Evolutionary conservation across 805 yeast genomes (phyloP).

Genomic region (Wickerhamomyces subpelliculosus): DNA sequence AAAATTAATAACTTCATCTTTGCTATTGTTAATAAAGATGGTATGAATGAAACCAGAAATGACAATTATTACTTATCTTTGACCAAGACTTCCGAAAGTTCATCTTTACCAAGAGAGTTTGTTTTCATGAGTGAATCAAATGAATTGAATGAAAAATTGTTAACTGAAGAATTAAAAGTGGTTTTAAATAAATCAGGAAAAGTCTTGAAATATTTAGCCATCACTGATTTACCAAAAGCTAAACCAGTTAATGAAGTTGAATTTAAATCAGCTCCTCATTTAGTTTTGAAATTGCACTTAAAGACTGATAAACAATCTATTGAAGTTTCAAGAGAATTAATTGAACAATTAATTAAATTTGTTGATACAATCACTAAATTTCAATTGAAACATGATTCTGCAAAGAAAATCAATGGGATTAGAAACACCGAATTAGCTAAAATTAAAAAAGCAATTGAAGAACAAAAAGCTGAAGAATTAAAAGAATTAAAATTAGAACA

Average conservation of each 20-base stretch:
- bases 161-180: slow-evolving; percentile 40
- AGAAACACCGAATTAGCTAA: slow-evolving; percentile 72
- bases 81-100: slow-evolving; percentile 73
- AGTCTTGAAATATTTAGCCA: slow-evolving; percentile 58
- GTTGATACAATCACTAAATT: slow-evolving; percentile 46
- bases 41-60: slow-evolving; percentile 71
- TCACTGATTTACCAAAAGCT: slow-evolving; percentile 78
- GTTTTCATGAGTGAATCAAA: slow-evolving; percentile 87
- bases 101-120: slow-evolving; percentile 61
- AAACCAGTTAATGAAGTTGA: slow-evolving; percentile 60
- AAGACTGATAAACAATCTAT: slow-evolving; percentile 45
- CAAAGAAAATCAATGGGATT: slow-evolving; percentile 67
- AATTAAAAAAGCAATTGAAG: slow-evolving; percentile 63
- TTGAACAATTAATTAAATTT: slow-evolving; percentile 50
- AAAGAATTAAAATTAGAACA: slow-evolving; percentile 67
- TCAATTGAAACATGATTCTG: slow-evolving; percentile 65
- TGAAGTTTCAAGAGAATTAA: slow-evolving; percentile 39
- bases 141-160: slow-evolving; percentile 67
- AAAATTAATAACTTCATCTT: slow-evolving; percentile 51
- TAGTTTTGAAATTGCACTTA: slow-evolving; percentile 47
- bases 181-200: slow-evolving; percentile 35
- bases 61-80: slow-evolving; percentile 77
- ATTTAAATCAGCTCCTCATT: slow-evolving; percentile 40
- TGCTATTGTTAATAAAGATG: slow-evolving; percentile 78
- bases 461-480: slow-evolving; percentile 55